These are phyloP conservation scores for Paramarasmius palmivorus DNA, from an alignment of 1,284 basidiomycete species.

Conservation along the genomic window DNA sequence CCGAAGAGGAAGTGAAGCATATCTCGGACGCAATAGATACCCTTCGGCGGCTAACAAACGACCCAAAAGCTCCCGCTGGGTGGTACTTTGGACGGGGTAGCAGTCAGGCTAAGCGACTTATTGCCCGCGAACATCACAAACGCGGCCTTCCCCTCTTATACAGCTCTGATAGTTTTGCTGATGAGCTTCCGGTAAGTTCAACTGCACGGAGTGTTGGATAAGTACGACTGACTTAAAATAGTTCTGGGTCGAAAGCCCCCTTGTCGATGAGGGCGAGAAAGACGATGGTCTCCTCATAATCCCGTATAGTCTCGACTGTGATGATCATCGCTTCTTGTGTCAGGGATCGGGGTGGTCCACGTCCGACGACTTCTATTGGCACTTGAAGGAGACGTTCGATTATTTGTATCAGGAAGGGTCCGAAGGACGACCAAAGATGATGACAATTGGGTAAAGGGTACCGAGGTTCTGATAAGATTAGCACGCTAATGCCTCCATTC, in stretches of 20 bases:
- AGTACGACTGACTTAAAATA: not conserved
- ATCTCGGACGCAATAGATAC: conserved; percentile 8
- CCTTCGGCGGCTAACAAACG: conserved; percentile 6
- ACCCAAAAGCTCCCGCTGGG: conserved; percentile 4
- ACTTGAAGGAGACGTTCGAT: conserved; percentile 11
- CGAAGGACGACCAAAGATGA: conserved; percentile 11
- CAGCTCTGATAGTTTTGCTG: conserved; percentile 9
- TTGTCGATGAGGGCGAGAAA: conserved; percentile 3
- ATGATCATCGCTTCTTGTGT: conserved; percentile 8
- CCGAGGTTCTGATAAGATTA: not conserved
- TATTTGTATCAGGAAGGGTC: conserved; percentile 11
- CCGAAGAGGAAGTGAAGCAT: conserved; percentile 7
- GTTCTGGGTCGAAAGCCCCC: conserved; percentile 8
- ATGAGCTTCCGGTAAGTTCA: conserved; percentile 5
- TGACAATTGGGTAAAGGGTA: conserved; percentile 5
- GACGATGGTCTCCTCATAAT: conserved; percentile 9
- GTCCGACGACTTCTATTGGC: conserved; percentile 7
- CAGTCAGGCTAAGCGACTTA: conserved; percentile 1
- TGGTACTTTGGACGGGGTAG: conserved; percentile 7
- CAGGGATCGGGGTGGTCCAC: conserved; percentile 10
- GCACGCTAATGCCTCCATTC: not conserved
- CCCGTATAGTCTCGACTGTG: conserved; percentile 8
- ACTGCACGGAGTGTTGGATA: not conserved
- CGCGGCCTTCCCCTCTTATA: conserved; percentile 8
- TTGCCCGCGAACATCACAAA: conserved; percentile 6